These are phyloP conservation scores for Colletotrichum gigasporum DNA, from an alignment of 2,329 filamentous ascomycete species.

Conservation along the genomic window DNA sequence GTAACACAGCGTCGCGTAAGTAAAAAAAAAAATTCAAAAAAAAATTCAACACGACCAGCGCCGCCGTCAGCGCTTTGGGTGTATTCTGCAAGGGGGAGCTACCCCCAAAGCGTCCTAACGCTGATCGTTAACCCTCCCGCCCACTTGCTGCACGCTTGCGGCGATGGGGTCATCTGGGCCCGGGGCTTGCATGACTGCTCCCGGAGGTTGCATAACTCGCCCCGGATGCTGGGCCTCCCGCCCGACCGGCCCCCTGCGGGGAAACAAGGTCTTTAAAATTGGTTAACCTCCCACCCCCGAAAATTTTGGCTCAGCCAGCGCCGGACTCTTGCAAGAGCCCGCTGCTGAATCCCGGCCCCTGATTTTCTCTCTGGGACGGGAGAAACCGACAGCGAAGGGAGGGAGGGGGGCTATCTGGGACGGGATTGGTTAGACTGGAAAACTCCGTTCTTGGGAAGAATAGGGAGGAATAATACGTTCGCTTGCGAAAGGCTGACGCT, in stretches of 20 bases:
- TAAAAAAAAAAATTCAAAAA: no score
- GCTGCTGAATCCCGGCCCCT: background rate
- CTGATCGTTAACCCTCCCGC: background rate
- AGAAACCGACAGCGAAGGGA: slow-evolving; percentile 1
- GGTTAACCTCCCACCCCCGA: background rate
- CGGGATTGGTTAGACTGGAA: background rate
- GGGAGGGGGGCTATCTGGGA: background rate
- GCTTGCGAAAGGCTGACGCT: no score
- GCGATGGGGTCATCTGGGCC: slow-evolving; percentile 1
- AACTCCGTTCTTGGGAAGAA: no score
- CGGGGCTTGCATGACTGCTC: slow-evolving; percentile 4
- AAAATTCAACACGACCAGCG: background rate
- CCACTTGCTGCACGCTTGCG: no score
- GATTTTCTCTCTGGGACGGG: background rate
- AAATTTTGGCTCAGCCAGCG: background rate
- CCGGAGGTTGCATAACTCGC: slow-evolving; percentile 12
- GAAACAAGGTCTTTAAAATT: slow-evolving; percentile 20
- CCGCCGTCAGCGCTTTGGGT: background rate
- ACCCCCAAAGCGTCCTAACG: background rate
- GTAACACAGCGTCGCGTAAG: no score
- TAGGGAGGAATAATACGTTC: no score
- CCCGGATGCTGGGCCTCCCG: slow-evolving; percentile 16
- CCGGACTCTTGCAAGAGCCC: slow-evolving; percentile 4
- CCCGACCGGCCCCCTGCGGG: slow-evolving; percentile 2
- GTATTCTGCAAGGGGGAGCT: background rate